These are phyloP conservation scores for Pseudogymnoascus sp. DNA, from an alignment of 2,329 filamentous ascomycete species.

Conservation along the genomic window DNA sequence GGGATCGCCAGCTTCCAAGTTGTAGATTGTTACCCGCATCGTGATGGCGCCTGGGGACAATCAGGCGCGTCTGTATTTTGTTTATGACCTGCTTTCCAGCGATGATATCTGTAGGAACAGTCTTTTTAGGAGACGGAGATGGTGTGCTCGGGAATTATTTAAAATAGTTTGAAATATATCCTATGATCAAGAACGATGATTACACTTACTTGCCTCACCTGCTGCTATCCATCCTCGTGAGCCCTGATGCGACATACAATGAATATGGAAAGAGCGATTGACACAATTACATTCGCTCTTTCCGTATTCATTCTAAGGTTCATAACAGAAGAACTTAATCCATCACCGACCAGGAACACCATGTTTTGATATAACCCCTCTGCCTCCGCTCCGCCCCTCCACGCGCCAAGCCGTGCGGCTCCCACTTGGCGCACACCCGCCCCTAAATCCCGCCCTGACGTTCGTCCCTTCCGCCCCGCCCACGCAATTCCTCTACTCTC, in stretches of 20 bases:
- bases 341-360: background rate
- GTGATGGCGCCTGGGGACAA: background rate
- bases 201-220: background rate
- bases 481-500: background rate
- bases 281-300: background rate
- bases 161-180: slow-evolving; percentile 7
- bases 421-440: background rate
- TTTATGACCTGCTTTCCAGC: slow-evolving; percentile 10
- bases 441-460: background rate
- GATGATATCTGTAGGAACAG: slow-evolving; percentile 11
- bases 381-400: background rate
- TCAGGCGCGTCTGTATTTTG: slow-evolving; percentile 6
- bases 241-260: background rate
- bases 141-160: background rate
- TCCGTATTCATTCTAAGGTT: background rate
- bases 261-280: no score
- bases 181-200: background rate
- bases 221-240: background rate
- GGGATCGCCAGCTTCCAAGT: slow-evolving; percentile 27
- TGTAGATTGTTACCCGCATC: slow-evolving; percentile 17
- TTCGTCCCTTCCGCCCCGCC: background rate
- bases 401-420: background rate
- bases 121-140: background rate
- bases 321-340: background rate
- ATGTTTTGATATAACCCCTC: background rate